Evolutionary conservation across 345 rosid genomes (phyloP), one percentile per base, ranked within the genome.

Genomic region (Eucalyptus melliodora): DNA sequence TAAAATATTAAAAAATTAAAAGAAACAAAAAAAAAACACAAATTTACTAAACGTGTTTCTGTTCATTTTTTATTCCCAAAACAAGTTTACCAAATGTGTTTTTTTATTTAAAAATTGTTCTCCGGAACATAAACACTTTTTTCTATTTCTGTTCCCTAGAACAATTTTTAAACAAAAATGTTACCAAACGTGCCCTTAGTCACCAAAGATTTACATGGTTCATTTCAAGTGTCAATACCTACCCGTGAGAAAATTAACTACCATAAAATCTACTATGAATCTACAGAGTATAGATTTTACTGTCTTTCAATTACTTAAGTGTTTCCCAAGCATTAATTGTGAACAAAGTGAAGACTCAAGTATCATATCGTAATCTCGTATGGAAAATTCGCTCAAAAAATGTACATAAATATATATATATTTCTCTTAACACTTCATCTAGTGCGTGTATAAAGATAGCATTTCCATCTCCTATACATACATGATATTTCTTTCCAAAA

Each of bases 101-200:
- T 49, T 47, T 49, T 49, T 49, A 49, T 49, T 49, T 16, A 49
- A 49, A 49, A 49, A 49, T 13, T 49, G 16, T 49, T 49, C 16
- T 2, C 5, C 50, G 5, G 50, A 49, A 12, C 2, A 47, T 0
- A 49, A 49, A 49, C 15, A 12, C 15, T 49, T 49, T 49, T 49
- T 49, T 49, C 50, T 49, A 49, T 49, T 49, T 49, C 0, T 12
- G 2, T 49, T 13, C 6, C 16, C 1, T 49, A 0, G 15, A 49
- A 49, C 50, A 49, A 49, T 49, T 49, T 49, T 49, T 49, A 13
- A 49, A 49, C 2, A 4, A 0, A 49, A 49, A 12, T 49, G 6
- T 49, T 49, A 49, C 6, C 50, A 49, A 49, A 49, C 50, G 16
- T 13, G 6, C 50, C 2, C 50, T 47, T 47, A n/a, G 37, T 7